Conservation (phyloP, 768 basidiomycete species). For the Hypholoma fasciculare region DNA sequence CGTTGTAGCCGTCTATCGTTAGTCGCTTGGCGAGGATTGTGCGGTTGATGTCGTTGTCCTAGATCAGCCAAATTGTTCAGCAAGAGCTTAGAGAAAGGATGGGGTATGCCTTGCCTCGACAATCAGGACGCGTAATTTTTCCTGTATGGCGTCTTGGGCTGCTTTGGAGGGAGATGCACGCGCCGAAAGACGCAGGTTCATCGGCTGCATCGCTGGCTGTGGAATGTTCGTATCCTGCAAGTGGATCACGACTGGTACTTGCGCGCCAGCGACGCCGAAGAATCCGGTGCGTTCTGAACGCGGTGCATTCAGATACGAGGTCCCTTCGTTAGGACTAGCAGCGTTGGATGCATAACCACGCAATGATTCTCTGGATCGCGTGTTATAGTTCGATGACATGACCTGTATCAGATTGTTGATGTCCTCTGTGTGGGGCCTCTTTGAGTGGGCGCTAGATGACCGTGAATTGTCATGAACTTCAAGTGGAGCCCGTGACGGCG, state of each 20-base stretch:
- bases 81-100: not conserved
- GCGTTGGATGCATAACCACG: not conserved
- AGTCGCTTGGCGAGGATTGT: conserved; percentile 70
- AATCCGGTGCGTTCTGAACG: not conserved
- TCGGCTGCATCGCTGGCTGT: not conserved
- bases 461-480: conserved; percentile 19
- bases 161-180: not conserved
- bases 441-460: conserved; percentile 20
- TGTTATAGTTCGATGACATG: conserved; percentile 37
- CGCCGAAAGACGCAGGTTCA: not conserved
- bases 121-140: conserved; percentile 51
- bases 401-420: conserved; percentile 52
- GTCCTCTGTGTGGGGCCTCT: conserved; percentile 25
- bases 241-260: not conserved
- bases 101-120: conserved; percentile 54
- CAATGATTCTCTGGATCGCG: conserved; percentile 1
- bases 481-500: conserved; percentile 14
- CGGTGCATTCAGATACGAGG: not conserved
- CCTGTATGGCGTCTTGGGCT: conserved; percentile 7
- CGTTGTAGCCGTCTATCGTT: conserved; percentile 61
- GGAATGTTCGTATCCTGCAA: not conserved
- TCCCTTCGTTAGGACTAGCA: not conserved
- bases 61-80: too few species aligned
- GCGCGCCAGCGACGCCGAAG: not conserved
- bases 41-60: conserved; percentile 79